phyloP scores from a whole-genome alignment of 164 flowering plant species.

The Taxillus chinensis region DNA sequence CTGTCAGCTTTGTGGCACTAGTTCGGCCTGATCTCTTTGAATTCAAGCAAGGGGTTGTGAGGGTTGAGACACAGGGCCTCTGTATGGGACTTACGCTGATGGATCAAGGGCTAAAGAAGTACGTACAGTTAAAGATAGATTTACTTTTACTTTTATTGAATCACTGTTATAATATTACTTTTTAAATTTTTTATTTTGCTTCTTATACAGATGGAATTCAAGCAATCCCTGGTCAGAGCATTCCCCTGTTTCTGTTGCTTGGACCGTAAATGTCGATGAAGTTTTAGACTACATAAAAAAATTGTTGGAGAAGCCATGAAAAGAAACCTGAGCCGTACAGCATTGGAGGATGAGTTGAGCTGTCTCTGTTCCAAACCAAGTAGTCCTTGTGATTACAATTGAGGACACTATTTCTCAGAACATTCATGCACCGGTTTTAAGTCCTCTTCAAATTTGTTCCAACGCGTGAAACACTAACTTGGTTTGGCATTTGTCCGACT shows the following conservation, averaged over 20 bases:
- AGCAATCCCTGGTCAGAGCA: constrained; percentile 82
- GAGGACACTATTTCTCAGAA: too few species aligned
- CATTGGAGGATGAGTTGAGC: not conserved
- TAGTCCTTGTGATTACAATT: not conserved
- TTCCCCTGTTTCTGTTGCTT: constrained; percentile 81
- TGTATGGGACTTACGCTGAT: constrained; percentile 76
- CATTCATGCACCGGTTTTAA: too few species aligned
- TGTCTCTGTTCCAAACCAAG: not conserved
- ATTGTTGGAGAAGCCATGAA: constrained; percentile 55
- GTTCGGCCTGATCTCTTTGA: constrained; percentile 88
- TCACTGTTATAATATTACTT: too few species aligned
- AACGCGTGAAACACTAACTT: too few species aligned
- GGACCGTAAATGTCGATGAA: constrained; percentile 77
- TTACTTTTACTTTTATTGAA: too few species aligned
- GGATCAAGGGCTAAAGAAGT: constrained; percentile 92
- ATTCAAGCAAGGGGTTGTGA: constrained; percentile 76
- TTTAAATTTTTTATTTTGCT: too few species aligned
- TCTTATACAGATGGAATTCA: constrained; percentile 62
- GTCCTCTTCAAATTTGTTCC: too few species aligned
- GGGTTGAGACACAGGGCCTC: constrained; percentile 94
- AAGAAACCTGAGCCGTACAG: not conserved
- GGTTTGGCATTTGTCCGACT: too few species aligned
- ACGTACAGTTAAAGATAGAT: constrained; percentile 1
- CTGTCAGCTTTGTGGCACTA: constrained; percentile 77
- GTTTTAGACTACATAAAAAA: constrained; percentile 38